Evolutionary conservation across 2,329 filamentous ascomycete genomes (phyloP).

Genomic region (Pseudogymnoascus sp.): DNA sequence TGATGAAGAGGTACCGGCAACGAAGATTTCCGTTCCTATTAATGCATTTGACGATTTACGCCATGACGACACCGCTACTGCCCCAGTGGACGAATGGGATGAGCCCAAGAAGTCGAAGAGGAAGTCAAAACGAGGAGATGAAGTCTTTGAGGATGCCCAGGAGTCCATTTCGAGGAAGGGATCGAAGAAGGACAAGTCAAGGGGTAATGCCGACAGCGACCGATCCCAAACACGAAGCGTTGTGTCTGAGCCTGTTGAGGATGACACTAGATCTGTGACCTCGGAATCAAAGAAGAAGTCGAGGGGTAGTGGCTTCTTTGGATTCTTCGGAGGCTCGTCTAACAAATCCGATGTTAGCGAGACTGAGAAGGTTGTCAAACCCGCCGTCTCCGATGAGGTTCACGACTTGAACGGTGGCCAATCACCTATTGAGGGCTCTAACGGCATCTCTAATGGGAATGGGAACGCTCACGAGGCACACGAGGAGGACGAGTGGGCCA

Average conservation of each 20-base stretch:
- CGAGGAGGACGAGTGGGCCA: constrained; percentile 16
- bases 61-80: constrained; percentile 18
- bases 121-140: constrained; percentile 28
- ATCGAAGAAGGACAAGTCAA: constrained; percentile 2
- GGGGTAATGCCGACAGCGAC: constrained; percentile 29
- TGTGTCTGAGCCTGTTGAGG: background rate
- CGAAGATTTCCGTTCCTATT: constrained; percentile 26
- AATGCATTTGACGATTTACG: constrained; percentile 26
- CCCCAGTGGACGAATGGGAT: constrained; percentile 28
- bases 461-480: constrained; percentile 20
- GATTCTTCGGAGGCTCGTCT: constrained; percentile 33
- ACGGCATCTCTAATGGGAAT: constrained; percentile 20
- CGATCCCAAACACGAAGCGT: background rate
- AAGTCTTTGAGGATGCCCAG: constrained; percentile 31
- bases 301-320: constrained; percentile 37
- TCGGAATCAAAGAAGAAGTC: constrained; percentile 34
- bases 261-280: constrained; percentile 39
- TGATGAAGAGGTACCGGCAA: constrained; percentile 13
- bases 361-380: background rate
- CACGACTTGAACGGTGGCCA: background rate
- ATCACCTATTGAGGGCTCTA: background rate
- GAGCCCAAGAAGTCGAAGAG: constrained; percentile 29
- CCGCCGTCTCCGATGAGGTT: background rate
- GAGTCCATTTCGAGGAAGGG: constrained; percentile 28
- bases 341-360: constrained; percentile 24